Evolutionary conservation across 345 rosid genomes (phyloP).

Genomic region (Aquilaria yunnanensis): DNA sequence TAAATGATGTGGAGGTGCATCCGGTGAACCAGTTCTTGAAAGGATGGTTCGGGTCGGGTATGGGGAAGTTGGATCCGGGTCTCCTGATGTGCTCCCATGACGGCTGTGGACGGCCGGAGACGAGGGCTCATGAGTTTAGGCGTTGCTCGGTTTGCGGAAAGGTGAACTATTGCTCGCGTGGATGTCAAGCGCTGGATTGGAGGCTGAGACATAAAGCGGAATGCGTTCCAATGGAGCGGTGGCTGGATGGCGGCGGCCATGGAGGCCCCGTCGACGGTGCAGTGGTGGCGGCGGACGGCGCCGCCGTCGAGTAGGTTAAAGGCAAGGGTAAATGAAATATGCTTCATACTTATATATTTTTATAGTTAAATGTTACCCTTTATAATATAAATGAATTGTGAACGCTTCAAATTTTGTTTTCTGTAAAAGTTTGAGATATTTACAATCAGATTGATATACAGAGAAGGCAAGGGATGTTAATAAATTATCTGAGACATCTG

Average conservation of each 20-base stretch:
- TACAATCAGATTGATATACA: too few species aligned
- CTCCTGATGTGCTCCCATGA: constrained; percentile 34
- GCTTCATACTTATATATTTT: too few species aligned
- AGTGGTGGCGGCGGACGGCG: background rate
- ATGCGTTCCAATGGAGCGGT: constrained; percentile 44
- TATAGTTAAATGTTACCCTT: too few species aligned
- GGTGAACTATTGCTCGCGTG: constrained; percentile 79
- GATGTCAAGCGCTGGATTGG: constrained; percentile 86
- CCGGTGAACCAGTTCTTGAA: constrained; percentile 43
- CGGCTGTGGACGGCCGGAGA: constrained; percentile 75
- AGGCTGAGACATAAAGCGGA: constrained; percentile 56
- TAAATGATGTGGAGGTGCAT: constrained; percentile 31
- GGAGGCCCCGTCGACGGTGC: constrained; percentile 18
- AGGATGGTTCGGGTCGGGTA: constrained; percentile 43
- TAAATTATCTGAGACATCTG: too few species aligned
- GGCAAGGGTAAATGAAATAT: too few species aligned
- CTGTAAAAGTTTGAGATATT: too few species aligned
- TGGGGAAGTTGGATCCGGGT: constrained; percentile 3
- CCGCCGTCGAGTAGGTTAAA: too few species aligned
- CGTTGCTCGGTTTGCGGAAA: constrained; percentile 70
- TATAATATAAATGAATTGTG: too few species aligned
- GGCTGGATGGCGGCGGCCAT: constrained; percentile 28
- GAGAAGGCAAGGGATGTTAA: too few species aligned
- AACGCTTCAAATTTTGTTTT: too few species aligned
- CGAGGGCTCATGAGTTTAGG: constrained; percentile 64